Percentiles rank a stretch among this genome's conserved stretches.
Evolutionary conservation across 345 rosid genomes (phyloP).

Genomic region (Corymbia maculata): DNA sequence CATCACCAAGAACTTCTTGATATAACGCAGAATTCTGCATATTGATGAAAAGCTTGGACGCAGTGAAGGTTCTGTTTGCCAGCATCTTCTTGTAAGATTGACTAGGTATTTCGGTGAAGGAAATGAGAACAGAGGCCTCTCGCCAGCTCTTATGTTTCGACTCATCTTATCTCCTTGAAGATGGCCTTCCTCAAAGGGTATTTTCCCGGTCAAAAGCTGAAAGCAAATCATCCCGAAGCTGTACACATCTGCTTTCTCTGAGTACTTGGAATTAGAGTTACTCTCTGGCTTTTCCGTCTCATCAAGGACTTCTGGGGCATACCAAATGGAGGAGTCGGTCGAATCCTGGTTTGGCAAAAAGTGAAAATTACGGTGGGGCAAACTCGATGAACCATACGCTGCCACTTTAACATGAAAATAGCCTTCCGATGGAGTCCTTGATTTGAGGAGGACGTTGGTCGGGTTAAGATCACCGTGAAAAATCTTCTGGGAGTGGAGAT

Average conservation of each 20-base stretch:
- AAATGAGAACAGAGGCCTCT: slow-evolving; percentile 78
- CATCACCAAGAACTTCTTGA: slow-evolving; percentile 71
- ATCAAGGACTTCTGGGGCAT: slow-evolving; percentile 75
- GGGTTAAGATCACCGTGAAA: slow-evolving; percentile 75
- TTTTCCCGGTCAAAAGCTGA: slow-evolving; percentile 74
- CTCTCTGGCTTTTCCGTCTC: slow-evolving; percentile 33
- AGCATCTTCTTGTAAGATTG: slow-evolving; percentile 66
- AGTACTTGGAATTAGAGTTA: slow-evolving; percentile 21
- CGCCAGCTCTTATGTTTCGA: slow-evolving; percentile 64
- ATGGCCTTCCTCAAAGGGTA: slow-evolving; percentile 87
- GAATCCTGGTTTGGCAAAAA: slow-evolving; percentile 14
- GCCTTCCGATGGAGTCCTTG: slow-evolving; percentile 56
- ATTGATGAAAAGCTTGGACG: slow-evolving; percentile 84
- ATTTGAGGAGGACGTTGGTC: slow-evolving; percentile 47
- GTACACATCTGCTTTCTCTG: slow-evolving; percentile 85
- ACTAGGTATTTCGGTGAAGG: slow-evolving; percentile 68
- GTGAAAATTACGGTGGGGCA: slow-evolving; percentile 18
- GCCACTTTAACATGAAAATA: slow-evolving; percentile 69
- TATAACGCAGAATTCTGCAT: slow-evolving; percentile 65
- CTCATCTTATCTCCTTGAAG: slow-evolving; percentile 79
- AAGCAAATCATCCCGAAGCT: slow-evolving; percentile 91
- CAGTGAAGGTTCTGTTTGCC: slow-evolving; percentile 57
- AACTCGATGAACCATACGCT: slow-evolving; percentile 43
- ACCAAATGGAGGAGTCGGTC: slow-evolving; percentile 54
- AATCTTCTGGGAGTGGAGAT: slow-evolving; percentile 55